Evolutionary conservation across 768 basidiomycete genomes (phyloP), one percentile per base, ranked within the genome.

Genomic region (Gyrodon lividus): DNA sequence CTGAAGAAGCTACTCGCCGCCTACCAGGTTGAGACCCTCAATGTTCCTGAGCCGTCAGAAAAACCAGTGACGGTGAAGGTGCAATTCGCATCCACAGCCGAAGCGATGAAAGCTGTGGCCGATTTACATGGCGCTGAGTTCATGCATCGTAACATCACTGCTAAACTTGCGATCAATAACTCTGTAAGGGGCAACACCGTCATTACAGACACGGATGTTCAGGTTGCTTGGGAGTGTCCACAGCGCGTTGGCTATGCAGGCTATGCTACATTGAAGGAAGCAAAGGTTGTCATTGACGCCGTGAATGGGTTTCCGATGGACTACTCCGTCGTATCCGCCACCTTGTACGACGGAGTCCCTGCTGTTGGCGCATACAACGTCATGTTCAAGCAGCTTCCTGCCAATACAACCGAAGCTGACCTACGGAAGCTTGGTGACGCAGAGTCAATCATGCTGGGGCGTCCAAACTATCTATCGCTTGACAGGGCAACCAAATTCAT

Each of bases 151-250:
- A 70, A 57, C 1, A 66, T 89, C 22, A 66, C 70, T 0, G 79
- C 77, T 0, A 77, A 74, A 3, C 58, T 84, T 3, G 68, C 78
- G 0, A 65, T 81, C 14, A 74, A 67, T 22, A 68, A 76, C 48
- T 67, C 69, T 1, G 64, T 55, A 0, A 43, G 59, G 2, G 70
- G 74, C 2, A 59, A 61, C 6, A 77, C 74, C 0, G 58, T 71
- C 6, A 64, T 88, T 22, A 70, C 68, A 12, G 84, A 87, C 52
- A 80, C 76, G 1, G 70, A 75, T 2, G 79, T 87, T 9, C 77
- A 77, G 14, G 66, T 92, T 28, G 64, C 73, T 14, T 87, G 86
- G 79, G 78, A 81, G 5, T 78, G 77, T 3, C 83, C 90, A 0
- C 65, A 68, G 17, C 75, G 74, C 37, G 71, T 71, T 1, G 86